These are phyloP conservation scores for Teratosphaeria gauchensis DNA, from an alignment of 2,329 filamentous ascomycete genomes.

Conservation along the genomic window DNA sequence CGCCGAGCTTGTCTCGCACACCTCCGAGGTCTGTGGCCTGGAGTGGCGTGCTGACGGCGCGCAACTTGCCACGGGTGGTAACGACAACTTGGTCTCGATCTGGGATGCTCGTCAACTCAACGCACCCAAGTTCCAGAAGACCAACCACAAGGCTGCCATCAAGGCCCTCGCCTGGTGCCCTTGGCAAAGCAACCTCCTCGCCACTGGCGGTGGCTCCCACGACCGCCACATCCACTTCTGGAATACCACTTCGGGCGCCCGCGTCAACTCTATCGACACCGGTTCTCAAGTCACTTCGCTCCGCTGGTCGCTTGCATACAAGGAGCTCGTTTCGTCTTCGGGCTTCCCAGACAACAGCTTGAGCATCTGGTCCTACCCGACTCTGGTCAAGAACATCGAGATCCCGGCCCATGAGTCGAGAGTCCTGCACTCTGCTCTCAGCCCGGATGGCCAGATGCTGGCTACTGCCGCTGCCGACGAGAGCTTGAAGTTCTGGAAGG, in stretches of 20 bases:
- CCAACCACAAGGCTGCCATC: slow-evolving; percentile 97
- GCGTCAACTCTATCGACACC: slow-evolving; percentile 98
- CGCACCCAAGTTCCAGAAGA: slow-evolving; percentile 98
- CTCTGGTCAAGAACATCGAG: slow-evolving; percentile 92
- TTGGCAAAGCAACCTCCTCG: slow-evolving; percentile 95
- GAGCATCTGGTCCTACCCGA: slow-evolving; percentile 98
- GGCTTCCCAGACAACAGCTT: slow-evolving; percentile 99
- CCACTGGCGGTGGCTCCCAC: slow-evolving; percentile 90
- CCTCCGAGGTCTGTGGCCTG: slow-evolving; percentile 92
- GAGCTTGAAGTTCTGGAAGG: slow-evolving; percentile 99
- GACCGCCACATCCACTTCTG: slow-evolving; percentile 99
- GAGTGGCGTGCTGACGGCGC: slow-evolving; percentile 96
- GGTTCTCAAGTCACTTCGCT: slow-evolving; percentile 95
- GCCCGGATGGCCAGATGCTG: slow-evolving; percentile 95
- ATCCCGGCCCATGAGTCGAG: slow-evolving; percentile 95
- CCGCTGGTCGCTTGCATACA: slow-evolving; percentile 93
- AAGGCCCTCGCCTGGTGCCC: slow-evolving; percentile 98
- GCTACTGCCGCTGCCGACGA: slow-evolving; percentile 94
- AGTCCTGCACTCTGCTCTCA: slow-evolving; percentile 92
- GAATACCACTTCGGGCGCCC: slow-evolving; percentile 96
- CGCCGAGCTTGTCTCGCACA: slow-evolving; percentile 92
- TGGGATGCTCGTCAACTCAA: slow-evolving; percentile 93
- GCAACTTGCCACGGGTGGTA: slow-evolving; percentile 93
- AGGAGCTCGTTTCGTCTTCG: slow-evolving; percentile 93
- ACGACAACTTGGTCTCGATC: slow-evolving; percentile 98